These are phyloP conservation scores for Fusarium hostae DNA, from an alignment of 2,329 filamentous ascomycete species.

Conservation along the genomic window DNA sequence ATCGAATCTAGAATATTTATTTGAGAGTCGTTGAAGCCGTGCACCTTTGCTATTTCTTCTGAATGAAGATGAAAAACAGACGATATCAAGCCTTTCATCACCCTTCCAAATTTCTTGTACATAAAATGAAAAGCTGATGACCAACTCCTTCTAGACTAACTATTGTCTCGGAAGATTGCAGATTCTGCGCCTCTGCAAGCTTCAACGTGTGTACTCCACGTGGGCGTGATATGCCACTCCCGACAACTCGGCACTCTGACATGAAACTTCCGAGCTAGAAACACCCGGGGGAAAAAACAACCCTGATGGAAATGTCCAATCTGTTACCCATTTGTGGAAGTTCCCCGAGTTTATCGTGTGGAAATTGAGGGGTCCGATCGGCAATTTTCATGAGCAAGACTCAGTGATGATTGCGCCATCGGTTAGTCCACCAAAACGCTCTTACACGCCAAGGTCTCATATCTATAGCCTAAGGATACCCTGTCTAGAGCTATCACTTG, in stretches of 20 bases:
- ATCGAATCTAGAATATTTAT: neutral
- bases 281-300: neutral
- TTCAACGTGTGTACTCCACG: neutral
- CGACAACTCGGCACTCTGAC: constrained; percentile 4
- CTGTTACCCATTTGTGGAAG: neutral
- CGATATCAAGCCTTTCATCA: accelerated
- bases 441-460: constrained; percentile 1
- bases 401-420: constrained; percentile 36
- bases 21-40: neutral
- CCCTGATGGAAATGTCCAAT: neutral
- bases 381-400: constrained; percentile 34
- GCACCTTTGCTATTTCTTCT: neutral
- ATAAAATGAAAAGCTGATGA: neutral
- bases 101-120: accelerated
- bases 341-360: neutral
- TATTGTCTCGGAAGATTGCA: neutral
- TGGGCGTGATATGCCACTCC: neutral
- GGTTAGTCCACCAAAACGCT: neutral
- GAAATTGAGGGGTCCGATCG: constrained; percentile 6
- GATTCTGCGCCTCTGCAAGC: neutral
- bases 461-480: neutral
- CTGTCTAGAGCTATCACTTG: neutral
- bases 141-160: neutral
- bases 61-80: neutral
- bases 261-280: neutral